Base-by-base conservation (phyloP, 805 yeast species). In the Myxozyma geophila region DNA sequence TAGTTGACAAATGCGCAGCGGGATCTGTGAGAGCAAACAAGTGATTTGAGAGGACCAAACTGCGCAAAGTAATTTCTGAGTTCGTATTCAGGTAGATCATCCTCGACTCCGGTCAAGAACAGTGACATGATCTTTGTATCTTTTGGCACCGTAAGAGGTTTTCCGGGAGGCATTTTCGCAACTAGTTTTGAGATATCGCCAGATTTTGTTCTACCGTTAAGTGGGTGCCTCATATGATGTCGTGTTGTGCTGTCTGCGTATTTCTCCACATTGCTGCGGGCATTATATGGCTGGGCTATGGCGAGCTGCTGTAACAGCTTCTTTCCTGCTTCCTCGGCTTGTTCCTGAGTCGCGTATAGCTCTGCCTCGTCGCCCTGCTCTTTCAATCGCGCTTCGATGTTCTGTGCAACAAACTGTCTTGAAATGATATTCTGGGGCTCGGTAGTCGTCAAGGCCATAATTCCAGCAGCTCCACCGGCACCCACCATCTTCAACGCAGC, bases 401-500 rank as follows among this genome's bases (percentile, higher is more conserved):
- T 81, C 64, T 82, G 79, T 2, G 89, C 88, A 57, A 82, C 77
- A 70, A 83, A 87, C 44, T 84, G 75, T 72, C 83, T 83, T 59
- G 85, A 80, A 69, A 85, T 78, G 43, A 83, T 80, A 72, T 83
- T 80, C 71, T 83, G 73, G 52, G 85, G 81, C 72, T 84, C 79
- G 35, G 74, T 70, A 0, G 77, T 77, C 39, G 71, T 74, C 62
- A 55, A 75, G 67, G 59, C 64, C 58, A 54, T 63, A 48, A 52
- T 55, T 7, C 58, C 59, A n/a, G 62, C 59, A 8, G 39, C 51
- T 2, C 56, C 68, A 7, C 57, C 53, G 15, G 81, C 77, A 15
- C 87, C 87, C 1, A 92, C 87, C 81, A 90, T 80, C 69, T 86
- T 85, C 70, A 92, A 74, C 3, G 96, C 89, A 1, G 90, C 86